A percentile compares a stretch with the other conserved stretches of the same genome.
Conservation (phyloP, 331 rosid genomes). For the Saraca asoca region DNA sequence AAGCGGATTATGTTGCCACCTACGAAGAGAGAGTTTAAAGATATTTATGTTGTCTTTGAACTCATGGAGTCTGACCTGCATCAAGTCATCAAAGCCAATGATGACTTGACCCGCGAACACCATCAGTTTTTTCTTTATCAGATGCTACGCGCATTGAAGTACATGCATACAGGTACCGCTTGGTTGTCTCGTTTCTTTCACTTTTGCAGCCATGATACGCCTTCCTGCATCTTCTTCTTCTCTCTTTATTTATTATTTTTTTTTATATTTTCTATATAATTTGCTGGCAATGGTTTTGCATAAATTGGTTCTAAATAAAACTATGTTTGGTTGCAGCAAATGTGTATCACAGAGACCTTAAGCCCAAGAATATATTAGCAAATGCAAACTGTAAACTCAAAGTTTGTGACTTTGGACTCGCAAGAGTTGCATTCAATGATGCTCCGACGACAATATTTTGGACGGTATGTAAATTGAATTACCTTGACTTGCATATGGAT, state of each 20-base stretch:
- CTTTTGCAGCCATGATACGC: not conserved
- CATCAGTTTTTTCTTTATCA: constrained; percentile 92
- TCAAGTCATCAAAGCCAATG: constrained; percentile 97
- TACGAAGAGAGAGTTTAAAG: constrained; percentile 85
- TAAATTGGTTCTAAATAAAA: constrained; percentile 22
- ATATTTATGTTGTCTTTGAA: no score
- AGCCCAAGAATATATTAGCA: constrained; percentile 94
- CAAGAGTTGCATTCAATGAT: constrained; percentile 90
- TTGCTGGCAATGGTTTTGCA: not conserved
- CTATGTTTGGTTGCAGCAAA: constrained; percentile 66
- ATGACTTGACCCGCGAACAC: constrained; percentile 91
- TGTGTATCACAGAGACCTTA: constrained; percentile 93
- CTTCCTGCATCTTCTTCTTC: constrained; percentile 1
- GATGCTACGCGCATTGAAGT: constrained; percentile 94
- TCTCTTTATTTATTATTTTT: no score
- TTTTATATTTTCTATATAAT: not conserved
- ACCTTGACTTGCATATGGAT: constrained; percentile 13
- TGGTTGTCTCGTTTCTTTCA: constrained; percentile 6
- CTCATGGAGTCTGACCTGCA: constrained; percentile 98
- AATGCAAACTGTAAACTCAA: constrained; percentile 98
- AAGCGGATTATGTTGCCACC: constrained; percentile 96
- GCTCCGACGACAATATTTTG: constrained; percentile 84
- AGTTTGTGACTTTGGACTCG: constrained; percentile 93
- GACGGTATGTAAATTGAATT: constrained; percentile 62
- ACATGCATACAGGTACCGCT: constrained; percentile 78